Percentiles rank a stretch among this genome's conserved stretches.
phyloP scores from a whole-genome alignment of 352 stramenopile species.

The Phytophthora brassicae region DNA sequence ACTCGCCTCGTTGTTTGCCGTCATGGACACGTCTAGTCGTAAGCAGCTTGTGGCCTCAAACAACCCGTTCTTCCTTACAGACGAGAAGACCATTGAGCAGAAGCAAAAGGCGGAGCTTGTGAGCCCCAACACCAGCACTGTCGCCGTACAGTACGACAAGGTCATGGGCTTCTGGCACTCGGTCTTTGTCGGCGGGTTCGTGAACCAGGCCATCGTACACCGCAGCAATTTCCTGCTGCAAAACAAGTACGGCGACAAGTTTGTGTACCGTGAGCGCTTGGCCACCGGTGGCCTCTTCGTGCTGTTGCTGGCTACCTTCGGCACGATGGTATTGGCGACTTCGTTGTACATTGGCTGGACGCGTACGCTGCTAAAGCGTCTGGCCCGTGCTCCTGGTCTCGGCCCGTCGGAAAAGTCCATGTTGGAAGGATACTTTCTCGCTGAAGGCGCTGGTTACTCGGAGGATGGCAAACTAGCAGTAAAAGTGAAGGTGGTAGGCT shows the following conservation, averaged over 20 bases:
- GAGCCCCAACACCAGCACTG: slow-evolving; percentile 34
- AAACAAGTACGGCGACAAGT: slow-evolving; percentile 56
- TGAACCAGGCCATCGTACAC: slow-evolving; percentile 86
- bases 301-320: slow-evolving; percentile 45
- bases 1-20: slow-evolving; percentile 51
- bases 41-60: slow-evolving; percentile 40
- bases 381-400: slow-evolving; percentile 74
- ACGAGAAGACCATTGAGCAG: slow-evolving; percentile 38
- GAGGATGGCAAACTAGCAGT: slow-evolving; percentile 43
- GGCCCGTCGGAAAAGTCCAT: slow-evolving; percentile 82
- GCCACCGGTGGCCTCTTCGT: slow-evolving; percentile 48
- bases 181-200: slow-evolving; percentile 73
- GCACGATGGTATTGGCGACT: slow-evolving; percentile 35
- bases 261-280: slow-evolving; percentile 70
- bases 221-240: slow-evolving; percentile 64
- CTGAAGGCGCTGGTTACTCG: slow-evolving; percentile 52
- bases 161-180: slow-evolving; percentile 62
- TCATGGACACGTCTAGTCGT: slow-evolving; percentile 52
- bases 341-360: slow-evolving; percentile 70
- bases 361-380: slow-evolving; percentile 57
- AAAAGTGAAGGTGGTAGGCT: slow-evolving; percentile 41
- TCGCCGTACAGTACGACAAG: slow-evolving; percentile 67
- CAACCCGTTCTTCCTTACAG: slow-evolving; percentile 65
- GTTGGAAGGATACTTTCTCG: slow-evolving; percentile 72
- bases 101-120: slow-evolving; percentile 38